Conservation (phyloP, 805 yeast species). For the Lachancea waltii region DNA sequence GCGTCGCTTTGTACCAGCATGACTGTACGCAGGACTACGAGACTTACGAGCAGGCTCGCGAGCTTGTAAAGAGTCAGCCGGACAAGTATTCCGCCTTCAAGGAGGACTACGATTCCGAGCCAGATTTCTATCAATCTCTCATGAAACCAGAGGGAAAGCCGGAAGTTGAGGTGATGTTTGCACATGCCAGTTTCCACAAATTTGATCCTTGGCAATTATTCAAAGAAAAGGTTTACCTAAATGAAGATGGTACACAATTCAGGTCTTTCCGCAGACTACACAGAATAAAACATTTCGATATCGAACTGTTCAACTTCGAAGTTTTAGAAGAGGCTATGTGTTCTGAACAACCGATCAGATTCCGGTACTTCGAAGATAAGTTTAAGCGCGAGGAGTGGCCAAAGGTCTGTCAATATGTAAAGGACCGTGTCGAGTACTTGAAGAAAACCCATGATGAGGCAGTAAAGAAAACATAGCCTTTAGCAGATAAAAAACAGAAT, state of each 20-base stretch:
- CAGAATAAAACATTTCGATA: conserved; percentile 18
- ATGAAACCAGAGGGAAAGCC: conserved; percentile 13
- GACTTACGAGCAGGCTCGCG: conserved; percentile 5
- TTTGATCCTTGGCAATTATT: conserved; percentile 31
- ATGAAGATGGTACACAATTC: conserved; percentile 19
- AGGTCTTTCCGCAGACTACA: conserved; percentile 15
- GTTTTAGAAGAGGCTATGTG: conserved; percentile 18
- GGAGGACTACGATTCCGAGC: conserved; percentile 13
- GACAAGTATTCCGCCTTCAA: conserved; percentile 12
- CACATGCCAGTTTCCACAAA: conserved; percentile 36
- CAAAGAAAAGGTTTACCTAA: conserved; percentile 13
- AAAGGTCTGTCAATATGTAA: conserved; percentile 19
- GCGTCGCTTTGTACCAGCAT: conserved; percentile 41
- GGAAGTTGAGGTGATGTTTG: conserved; percentile 26
- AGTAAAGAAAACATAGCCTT: neutral
- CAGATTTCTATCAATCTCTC: conserved; percentile 11
- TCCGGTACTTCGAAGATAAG: conserved; percentile 11
- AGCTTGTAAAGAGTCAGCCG: conserved; percentile 4
- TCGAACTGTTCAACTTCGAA: conserved; percentile 22
- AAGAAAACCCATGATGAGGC: conserved; percentile 10
- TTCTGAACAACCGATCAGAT: conserved; percentile 12
- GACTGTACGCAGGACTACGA: conserved; percentile 45
- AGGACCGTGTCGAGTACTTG: conserved; percentile 15
- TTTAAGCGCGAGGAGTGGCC: conserved; percentile 14
- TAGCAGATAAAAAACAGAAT: no score